A percentile compares a stretch with the other conserved stretches of the same genome.
phyloP scores from a whole-genome alignment of 176 grass and related monocot species.

The Zoysia pacifica region DNA sequence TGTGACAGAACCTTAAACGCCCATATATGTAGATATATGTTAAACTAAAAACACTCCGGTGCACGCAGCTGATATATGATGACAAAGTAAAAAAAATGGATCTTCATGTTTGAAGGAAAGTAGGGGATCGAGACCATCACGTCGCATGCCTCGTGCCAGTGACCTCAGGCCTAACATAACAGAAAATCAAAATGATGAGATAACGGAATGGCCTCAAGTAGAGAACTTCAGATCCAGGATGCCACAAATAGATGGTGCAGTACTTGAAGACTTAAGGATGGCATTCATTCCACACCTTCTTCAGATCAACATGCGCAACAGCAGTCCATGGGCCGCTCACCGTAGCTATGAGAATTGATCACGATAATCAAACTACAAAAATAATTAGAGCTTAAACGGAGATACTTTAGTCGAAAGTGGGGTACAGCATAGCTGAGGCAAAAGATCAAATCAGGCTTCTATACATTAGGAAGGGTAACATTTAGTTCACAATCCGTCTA shows the following conservation, averaged over 20 bases:
- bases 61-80: not conserved
- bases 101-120: slow-evolving; percentile 21
- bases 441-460: slow-evolving; percentile 21
- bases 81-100: not conserved
- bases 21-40: slow-evolving; percentile 16
- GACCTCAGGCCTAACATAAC: slow-evolving; percentile 33
- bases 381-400: slow-evolving; percentile 25
- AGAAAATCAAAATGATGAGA: slow-evolving; percentile 39
- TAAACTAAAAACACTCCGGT: no score
- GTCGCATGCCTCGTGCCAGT: not conserved
- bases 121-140: slow-evolving; percentile 21
- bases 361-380: not conserved
- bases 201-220: slow-evolving; percentile 21
- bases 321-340: slow-evolving; percentile 1
- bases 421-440: not conserved
- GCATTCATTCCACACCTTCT: slow-evolving; percentile 31
- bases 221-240: slow-evolving; percentile 35
- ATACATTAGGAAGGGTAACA: slow-evolving; percentile 31
- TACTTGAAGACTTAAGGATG: not conserved
- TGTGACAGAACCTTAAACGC: slow-evolving; percentile 28
- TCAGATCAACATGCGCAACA: slow-evolving; percentile 24
- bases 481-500: slow-evolving; percentile 23
- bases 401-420: not conserved
- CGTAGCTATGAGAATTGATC: not conserved
- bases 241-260: slow-evolving; percentile 35